phyloP scores from a whole-genome alignment of 2,329 filamentous ascomycete species.

The Pseudogymnoascus sp. region DNA sequence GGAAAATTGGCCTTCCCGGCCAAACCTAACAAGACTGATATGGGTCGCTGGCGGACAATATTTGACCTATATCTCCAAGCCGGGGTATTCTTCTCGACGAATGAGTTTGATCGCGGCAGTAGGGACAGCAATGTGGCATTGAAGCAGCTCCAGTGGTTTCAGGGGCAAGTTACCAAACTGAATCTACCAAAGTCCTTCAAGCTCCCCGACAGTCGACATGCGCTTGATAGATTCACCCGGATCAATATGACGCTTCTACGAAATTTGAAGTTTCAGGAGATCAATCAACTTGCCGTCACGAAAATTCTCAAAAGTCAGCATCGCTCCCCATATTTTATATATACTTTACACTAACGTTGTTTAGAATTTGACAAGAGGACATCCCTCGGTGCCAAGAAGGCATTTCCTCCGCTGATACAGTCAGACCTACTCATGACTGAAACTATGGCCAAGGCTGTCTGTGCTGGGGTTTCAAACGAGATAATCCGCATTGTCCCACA shows the following conservation, averaged over 20 bases:
- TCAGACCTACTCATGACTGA: constrained; percentile 56
- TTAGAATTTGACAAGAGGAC: constrained; percentile 82
- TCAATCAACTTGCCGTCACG: constrained; percentile 67
- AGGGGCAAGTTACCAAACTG: constrained; percentile 54
- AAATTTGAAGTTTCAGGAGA: constrained; percentile 74
- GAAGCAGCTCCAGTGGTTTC: constrained; percentile 64
- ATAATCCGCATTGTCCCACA: constrained; percentile 70
- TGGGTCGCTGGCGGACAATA: constrained; percentile 71
- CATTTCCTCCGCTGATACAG: constrained; percentile 52
- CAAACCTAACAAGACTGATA: constrained; percentile 54
- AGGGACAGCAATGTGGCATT: constrained; percentile 59
- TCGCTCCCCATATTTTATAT: neutral
- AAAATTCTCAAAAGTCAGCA: constrained; percentile 78
- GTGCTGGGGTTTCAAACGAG: constrained; percentile 64
- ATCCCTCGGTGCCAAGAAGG: constrained; percentile 58
- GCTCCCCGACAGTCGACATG: constrained; percentile 54
- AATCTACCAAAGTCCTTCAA: constrained; percentile 57
- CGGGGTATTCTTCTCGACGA: constrained; percentile 73
- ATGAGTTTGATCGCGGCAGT: constrained; percentile 62
- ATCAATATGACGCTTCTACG: constrained; percentile 73
- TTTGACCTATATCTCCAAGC: constrained; percentile 77
- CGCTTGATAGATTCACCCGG: constrained; percentile 61
- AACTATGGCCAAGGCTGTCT: constrained; percentile 66
- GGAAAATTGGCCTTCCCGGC: constrained; percentile 57
- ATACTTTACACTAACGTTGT: neutral